phyloP scores from a whole-genome alignment of 1,284 basidiomycete species.

The Pyrrhoderma lamaoense region DNA sequence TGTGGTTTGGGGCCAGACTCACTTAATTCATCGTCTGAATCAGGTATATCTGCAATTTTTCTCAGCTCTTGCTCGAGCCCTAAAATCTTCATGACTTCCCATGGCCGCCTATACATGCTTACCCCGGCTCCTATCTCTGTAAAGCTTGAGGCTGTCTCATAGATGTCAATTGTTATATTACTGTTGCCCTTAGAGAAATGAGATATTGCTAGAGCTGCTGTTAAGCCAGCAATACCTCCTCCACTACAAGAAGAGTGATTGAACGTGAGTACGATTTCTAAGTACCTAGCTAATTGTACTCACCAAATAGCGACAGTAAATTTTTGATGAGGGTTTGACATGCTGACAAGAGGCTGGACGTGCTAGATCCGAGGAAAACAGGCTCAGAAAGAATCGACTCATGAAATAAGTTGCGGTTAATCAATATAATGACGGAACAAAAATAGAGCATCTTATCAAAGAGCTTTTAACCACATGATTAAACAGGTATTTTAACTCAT shows the following conservation, averaged over 20 bases:
- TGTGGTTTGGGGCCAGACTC: too few relatives aligned
- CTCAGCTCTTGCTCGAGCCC: neutral
- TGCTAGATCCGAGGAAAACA: too few relatives aligned
- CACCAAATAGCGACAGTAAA: slow-evolving; percentile 13
- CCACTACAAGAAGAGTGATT: slow-evolving; percentile 25
- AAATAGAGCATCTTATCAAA: too few relatives aligned
- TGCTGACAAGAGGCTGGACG: too few relatives aligned
- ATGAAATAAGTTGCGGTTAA: too few relatives aligned
- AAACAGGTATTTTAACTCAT: too few relatives aligned
- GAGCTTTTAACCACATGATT: too few relatives aligned
- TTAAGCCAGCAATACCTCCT: slow-evolving; percentile 33
- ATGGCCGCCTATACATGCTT: slow-evolving; percentile 24
- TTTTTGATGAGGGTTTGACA: neutral
- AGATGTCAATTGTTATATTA: slow-evolving; percentile 37
- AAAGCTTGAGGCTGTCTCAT: slow-evolving; percentile 33
- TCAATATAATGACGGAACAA: too few relatives aligned
- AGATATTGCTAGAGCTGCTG: slow-evolving; percentile 31
- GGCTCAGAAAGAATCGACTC: too few relatives aligned
- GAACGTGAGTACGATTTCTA: neutral
- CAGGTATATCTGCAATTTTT: too few relatives aligned
- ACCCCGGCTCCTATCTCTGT: slow-evolving; percentile 37
- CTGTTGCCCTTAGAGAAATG: slow-evolving; percentile 23
- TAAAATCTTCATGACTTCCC: slow-evolving; percentile 19
- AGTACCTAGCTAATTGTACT: neutral
- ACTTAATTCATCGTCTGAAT: slow-evolving; percentile 6